Evolutionary conservation across 164 flowering plant genomes (phyloP).

Genomic region (Tetracentron sinense): DNA sequence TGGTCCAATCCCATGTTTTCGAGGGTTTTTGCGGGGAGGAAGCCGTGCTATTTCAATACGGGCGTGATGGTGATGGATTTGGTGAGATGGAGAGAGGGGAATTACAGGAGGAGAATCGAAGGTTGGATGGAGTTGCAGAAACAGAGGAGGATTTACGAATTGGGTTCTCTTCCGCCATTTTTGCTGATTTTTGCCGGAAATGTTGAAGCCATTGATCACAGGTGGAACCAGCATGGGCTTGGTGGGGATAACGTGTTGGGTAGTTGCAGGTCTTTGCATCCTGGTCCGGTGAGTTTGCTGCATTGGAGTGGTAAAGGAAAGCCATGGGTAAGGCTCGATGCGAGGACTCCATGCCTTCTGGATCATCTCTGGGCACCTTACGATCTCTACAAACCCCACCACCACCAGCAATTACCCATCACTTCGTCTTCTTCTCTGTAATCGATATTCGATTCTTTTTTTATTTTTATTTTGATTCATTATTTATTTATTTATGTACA

Average conservation of each 20-base stretch:
- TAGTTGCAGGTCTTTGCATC: constrained; percentile 64
- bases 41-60: constrained; percentile 79
- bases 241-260: constrained; percentile 81
- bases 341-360: constrained; percentile 47
- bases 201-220: constrained; percentile 64
- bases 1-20: constrained; percentile 58
- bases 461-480: constrained; percentile 3
- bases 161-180: constrained; percentile 82
- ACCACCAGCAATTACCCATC: constrained; percentile 9
- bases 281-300: constrained; percentile 79
- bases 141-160: constrained; percentile 57
- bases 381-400: constrained; percentile 43
- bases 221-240: constrained; percentile 88
- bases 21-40: constrained; percentile 35
- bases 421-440: constrained; percentile 2
- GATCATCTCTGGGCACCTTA: constrained; percentile 78
- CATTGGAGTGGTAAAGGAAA: constrained; percentile 93
- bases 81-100: constrained; percentile 55
- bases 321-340: constrained; percentile 80
- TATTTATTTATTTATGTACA: too few species aligned
- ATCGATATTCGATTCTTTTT: constrained; percentile 3
- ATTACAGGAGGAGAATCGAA: constrained; percentile 50
- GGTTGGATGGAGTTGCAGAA: constrained; percentile 80
- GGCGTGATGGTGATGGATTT: constrained; percentile 93
- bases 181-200: constrained; percentile 66